phyloP scores from a whole-genome alignment of 2,329 filamentous ascomycete genomes.

The Penicillium sp. region DNA sequence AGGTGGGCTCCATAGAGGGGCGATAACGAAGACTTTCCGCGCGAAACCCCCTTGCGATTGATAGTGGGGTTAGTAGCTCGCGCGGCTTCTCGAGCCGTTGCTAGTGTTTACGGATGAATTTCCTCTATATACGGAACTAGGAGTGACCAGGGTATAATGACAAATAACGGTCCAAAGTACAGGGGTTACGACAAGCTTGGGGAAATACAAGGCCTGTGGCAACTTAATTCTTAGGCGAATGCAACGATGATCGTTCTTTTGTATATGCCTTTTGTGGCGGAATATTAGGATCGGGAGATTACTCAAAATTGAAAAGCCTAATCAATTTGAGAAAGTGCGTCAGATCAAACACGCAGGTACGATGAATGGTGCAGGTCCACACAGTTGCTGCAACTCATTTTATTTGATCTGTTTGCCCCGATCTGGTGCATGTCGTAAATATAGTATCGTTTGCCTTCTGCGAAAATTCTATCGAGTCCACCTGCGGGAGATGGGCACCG shows the following conservation, averaged over 20 bases:
- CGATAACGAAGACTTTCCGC: constrained; percentile 1
- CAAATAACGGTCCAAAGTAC: constrained; percentile 5
- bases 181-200: not conserved
- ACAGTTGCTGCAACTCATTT: not conserved
- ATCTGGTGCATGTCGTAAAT: not conserved
- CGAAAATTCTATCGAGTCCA: not conserved
- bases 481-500: constrained; percentile 21
- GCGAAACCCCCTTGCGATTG: constrained; percentile 3
- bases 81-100: constrained; percentile 1
- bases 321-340: not conserved
- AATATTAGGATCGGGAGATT: not conserved
- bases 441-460: constrained; percentile 3
- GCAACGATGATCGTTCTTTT: constrained; percentile 1
- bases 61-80: not conserved
- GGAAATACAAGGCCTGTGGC: not conserved
- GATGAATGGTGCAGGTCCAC: not conserved
- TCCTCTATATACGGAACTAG: not conserved
- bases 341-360: constrained; percentile 16
- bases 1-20: not conserved
- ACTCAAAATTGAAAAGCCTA: not conserved
- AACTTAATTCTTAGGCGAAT: not conserved
- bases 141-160: not conserved
- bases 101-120: not conserved
- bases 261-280: not conserved
- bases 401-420: not conserved